Evolutionary conservation across 1,284 basidiomycete species (phyloP).

Genomic region (Ceratorhiza oryzae-sativae): DNA sequence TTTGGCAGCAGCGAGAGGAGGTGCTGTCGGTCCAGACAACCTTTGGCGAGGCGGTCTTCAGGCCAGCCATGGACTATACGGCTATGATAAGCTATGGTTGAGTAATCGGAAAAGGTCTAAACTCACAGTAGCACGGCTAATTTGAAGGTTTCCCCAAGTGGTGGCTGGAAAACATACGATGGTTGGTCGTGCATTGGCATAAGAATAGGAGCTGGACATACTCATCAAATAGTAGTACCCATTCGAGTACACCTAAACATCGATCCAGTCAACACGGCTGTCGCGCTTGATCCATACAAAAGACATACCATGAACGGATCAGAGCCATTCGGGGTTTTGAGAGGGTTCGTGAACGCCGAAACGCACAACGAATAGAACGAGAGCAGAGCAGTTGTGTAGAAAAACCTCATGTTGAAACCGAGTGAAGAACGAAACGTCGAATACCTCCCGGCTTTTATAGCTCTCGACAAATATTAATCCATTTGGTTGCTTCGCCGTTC

Average conservation of each 20-base stretch:
- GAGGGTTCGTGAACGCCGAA: constrained; percentile 38
- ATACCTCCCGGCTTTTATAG: too few species aligned
- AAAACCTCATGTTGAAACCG: not conserved
- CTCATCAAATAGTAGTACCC: constrained; percentile 23
- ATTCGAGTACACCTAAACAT: constrained; percentile 7
- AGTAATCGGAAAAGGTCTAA: not conserved
- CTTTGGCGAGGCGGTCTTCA: constrained; percentile 53
- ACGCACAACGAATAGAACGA: not conserved
- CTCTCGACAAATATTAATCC: too few species aligned
- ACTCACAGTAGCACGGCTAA: constrained; percentile 49
- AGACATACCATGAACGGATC: constrained; percentile 51
- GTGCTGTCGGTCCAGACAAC: constrained; percentile 52
- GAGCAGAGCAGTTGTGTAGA: not conserved
- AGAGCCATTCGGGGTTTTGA: constrained; percentile 51
- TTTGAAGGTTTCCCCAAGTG: constrained; percentile 54
- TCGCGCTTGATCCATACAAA: not conserved
- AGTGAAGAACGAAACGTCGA: not conserved
- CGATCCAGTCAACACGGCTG: not conserved
- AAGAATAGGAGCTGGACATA: not conserved
- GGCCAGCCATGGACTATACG: constrained; percentile 48
- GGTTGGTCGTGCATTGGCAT: not conserved
- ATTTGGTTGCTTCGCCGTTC: too few species aligned
- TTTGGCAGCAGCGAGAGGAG: constrained; percentile 53
- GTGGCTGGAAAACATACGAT: constrained; percentile 47
- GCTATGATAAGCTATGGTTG: not conserved